Evolutionary conservation across 371 early-diverging fungal genomes (phyloP).

Genomic region (Rhizopus arrhizus): DNA sequence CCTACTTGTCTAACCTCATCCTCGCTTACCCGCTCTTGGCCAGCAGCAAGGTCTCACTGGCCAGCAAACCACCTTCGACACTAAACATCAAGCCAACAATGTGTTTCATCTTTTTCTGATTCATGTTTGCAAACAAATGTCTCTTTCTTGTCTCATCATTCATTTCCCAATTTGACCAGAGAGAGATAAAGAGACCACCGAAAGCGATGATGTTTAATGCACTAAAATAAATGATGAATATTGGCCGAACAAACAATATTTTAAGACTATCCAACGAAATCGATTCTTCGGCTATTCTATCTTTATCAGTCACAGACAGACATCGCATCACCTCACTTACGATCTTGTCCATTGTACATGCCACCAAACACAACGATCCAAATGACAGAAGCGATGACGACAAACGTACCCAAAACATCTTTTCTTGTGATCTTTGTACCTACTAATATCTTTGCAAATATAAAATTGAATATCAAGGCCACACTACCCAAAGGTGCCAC

Average conservation of each 20-base stretch:
- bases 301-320: not conserved
- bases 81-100: constrained; percentile 67
- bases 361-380: constrained; percentile 74
- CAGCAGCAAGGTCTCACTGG: constrained; percentile 65
- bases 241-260: constrained; percentile 53
- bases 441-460: constrained; percentile 71
- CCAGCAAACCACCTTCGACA: constrained; percentile 64
- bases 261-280: constrained; percentile 63
- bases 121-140: constrained; percentile 42
- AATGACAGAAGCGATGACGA: constrained; percentile 65
- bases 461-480: constrained; percentile 71
- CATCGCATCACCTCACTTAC: constrained; percentile 35
- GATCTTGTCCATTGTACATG: constrained; percentile 63
- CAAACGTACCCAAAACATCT: constrained; percentile 69
- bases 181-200: constrained; percentile 51
- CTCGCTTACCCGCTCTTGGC: constrained; percentile 64
- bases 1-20: not conserved
- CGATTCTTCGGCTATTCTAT: constrained; percentile 50
- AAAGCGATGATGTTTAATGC: constrained; percentile 60
- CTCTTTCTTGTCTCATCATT: constrained; percentile 32
- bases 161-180: constrained; percentile 64
- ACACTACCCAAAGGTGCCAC: constrained; percentile 74
- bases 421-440: constrained; percentile 66
- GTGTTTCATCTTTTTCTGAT: constrained; percentile 51
- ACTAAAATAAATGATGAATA: constrained; percentile 71